Base-by-base conservation (phyloP, 257 asterid genomes). In the Nicotiana benthamiana region DNA sequence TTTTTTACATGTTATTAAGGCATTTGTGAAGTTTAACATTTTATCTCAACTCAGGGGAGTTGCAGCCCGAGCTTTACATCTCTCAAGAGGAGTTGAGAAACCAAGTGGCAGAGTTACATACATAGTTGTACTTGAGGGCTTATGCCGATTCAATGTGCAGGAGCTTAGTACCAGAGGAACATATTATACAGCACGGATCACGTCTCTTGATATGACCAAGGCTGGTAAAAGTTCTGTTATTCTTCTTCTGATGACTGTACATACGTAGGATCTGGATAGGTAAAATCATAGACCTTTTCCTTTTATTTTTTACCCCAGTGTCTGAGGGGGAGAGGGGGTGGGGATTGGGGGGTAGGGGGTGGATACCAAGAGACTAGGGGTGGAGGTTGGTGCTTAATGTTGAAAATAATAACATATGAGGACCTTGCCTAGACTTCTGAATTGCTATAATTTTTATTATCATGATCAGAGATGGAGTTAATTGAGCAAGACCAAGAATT, bases 91-190 rank as follows among this genome's bases (percentile, higher is more conserved):
- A 84, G 98, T 94, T 87, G 97, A 96, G 87, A 94, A 96, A 92
- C 97, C 99, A 54, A 96, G 99, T 79, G 99, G 99, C 82, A 92
- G 97, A 87, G 98, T 96, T 81, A 96, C 98, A 57, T 96, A 96
- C 90, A 90, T 88, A 75, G 99, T 96, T 82, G 97, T 94, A 80
- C 98, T 96, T 30, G 99, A 94, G 89, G 99, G 98, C 51, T 83
- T 94, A 86, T 94, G 98, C 89, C 90, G 99, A 89, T 96, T 96
- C 86, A 90, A 88, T 79, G 99, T 96, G 65, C 98, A 94, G 87
- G 99, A 96, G 88, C 92, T 96, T 82, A 96, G 97, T 88, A 92
- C 97, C 18, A 90, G 97, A 85, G 99, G 97, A 84, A 92, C 98
- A 7, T 96, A 93, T 86, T 93, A 96, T 86, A 96, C 97, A 32